Percentiles rank a stretch among this genome's conserved stretches.
Conservation (phyloP, 225 moss, liverwort and hornwort genomes). For the Pseudisothecium myosuroides region DNA sequence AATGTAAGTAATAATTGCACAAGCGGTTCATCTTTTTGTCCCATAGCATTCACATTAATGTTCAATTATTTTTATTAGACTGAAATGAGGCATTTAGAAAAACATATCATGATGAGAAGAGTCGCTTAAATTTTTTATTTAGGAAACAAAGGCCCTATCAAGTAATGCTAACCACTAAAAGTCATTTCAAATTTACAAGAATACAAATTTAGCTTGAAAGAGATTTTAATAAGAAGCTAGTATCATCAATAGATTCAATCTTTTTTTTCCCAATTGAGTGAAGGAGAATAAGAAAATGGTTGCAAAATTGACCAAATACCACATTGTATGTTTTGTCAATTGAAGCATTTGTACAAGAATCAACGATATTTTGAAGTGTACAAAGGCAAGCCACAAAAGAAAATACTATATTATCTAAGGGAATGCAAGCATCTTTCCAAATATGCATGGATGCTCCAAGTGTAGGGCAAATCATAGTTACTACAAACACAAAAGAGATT, state of each 20-base stretch:
- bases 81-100: neutral
- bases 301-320: neutral
- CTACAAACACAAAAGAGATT: neutral
- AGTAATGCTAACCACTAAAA: neutral
- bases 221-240: neutral
- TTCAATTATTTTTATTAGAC: neutral
- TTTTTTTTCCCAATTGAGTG: neutral
- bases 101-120: neutral
- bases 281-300: neutral
- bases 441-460: neutral
- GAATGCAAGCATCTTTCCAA: neutral
- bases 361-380: neutral
- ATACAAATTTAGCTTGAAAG: neutral
- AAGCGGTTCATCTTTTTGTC: neutral
- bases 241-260: neutral
- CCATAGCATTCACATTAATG: neutral
- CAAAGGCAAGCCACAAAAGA: neutral
- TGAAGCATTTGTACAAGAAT: neutral
- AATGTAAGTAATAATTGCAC: neutral
- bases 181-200: neutral
- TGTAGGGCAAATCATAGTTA: neutral
- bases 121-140: neutral
- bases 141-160: neutral
- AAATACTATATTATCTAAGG: neutral
- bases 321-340: neutral